These are phyloP conservation scores for Perilla frutescens DNA, from an alignment of 257 asterid species.

Conservation along the genomic window DNA sequence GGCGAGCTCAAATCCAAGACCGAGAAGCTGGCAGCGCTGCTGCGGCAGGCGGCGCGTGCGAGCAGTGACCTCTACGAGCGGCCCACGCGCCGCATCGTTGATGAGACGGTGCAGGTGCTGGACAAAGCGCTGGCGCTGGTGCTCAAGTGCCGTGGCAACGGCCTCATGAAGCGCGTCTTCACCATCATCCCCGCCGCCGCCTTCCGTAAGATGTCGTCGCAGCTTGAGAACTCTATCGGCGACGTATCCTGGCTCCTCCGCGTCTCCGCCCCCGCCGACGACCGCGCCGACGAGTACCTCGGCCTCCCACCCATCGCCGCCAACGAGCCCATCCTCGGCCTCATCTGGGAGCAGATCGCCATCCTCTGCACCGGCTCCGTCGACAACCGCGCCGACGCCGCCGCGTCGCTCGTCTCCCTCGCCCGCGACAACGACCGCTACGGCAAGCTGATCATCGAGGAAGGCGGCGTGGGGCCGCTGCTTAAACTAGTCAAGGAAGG, in stretches of 20 bases:
- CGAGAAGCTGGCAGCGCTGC: conserved; percentile 67
- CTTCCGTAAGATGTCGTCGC: conserved; percentile 66
- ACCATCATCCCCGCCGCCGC: conserved; percentile 75
- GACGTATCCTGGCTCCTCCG: conserved; percentile 85
- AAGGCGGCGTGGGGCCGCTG: conserved; percentile 76
- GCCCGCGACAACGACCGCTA: conserved; percentile 69
- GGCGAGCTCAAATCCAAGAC: conserved; percentile 65
- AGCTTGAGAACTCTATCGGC: conserved; percentile 75
- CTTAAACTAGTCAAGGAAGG: conserved; percentile 69
- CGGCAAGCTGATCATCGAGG: conserved; percentile 73
- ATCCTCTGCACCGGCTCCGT: conserved; percentile 56
- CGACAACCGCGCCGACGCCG: conserved; percentile 70
- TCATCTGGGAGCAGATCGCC: conserved; percentile 88
- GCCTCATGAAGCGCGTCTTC: conserved; percentile 72
- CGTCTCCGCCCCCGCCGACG: conserved; percentile 72
- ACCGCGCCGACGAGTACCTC: conserved; percentile 62
- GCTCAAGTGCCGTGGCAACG: conserved; percentile 67
- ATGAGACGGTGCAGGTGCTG: conserved; percentile 69
- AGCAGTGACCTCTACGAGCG: conserved; percentile 77
- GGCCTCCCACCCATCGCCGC: conserved; percentile 87
- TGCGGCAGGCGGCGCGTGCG: conserved; percentile 84
- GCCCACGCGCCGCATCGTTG: conserved; percentile 78
- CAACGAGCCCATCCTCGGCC: conserved; percentile 70
- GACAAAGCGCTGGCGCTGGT: conserved; percentile 61
- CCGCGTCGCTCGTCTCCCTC: conserved; percentile 66